These are phyloP conservation scores for Stellera chamaejasme DNA, from an alignment of 345 rosid species.

Conservation along the genomic window DNA sequence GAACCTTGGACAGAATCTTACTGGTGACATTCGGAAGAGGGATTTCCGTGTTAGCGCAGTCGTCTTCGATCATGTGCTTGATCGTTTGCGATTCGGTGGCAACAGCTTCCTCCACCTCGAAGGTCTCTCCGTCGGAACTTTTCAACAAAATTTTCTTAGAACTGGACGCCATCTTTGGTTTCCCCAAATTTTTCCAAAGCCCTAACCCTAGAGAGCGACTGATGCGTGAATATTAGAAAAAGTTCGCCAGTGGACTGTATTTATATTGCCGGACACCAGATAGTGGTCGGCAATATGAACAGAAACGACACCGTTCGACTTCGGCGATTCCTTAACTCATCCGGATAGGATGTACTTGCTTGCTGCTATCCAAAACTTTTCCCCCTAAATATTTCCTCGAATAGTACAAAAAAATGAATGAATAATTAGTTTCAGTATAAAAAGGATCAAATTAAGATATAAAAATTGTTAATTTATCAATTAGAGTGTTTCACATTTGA, in stretches of 20 bases:
- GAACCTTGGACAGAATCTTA: constrained; percentile 40
- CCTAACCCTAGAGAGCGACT: not conserved
- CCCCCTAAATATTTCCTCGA: too few relatives aligned
- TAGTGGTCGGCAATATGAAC: not conserved
- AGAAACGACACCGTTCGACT: not conserved
- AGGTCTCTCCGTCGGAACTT: constrained; percentile 46
- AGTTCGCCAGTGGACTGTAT: too few relatives aligned
- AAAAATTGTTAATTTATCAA: too few relatives aligned
- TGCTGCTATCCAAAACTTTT: too few relatives aligned
- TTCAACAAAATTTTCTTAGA: constrained; percentile 31
- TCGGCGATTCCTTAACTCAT: not conserved
- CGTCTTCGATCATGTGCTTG: constrained; percentile 53
- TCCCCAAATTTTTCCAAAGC: not conserved
- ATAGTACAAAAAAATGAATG: too few relatives aligned
- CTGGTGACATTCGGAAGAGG: constrained; percentile 55
- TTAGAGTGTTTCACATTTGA: too few relatives aligned
- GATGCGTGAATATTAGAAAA: not conserved
- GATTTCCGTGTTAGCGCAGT: constrained; percentile 40
- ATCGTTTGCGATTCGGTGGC: constrained; percentile 48
- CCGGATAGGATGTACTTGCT: not conserved
- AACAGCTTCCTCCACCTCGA: constrained; percentile 46
- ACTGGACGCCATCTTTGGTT: constrained; percentile 6
- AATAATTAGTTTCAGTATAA: too few relatives aligned
- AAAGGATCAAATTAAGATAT: too few relatives aligned
- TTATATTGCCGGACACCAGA: not conserved